Evolutionary conservation across 495 filamentous ascomycete species (phyloP).

Genomic region (Cercophora newfieldiana): DNA sequence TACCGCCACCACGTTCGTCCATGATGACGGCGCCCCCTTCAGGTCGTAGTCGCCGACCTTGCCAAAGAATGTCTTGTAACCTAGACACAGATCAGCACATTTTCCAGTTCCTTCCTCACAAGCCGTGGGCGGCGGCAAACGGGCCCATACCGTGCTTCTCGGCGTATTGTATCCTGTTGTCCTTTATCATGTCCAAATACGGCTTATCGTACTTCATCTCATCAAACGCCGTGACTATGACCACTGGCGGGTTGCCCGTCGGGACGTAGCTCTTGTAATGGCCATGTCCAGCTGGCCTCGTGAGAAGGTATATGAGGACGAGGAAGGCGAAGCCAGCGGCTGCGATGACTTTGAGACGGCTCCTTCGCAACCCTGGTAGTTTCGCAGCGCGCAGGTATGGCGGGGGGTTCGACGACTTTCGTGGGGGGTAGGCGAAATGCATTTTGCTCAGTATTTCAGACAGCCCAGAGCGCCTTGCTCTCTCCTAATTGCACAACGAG

Average conservation of each 20-base stretch:
- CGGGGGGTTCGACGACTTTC: constrained; percentile 73
- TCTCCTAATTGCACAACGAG: not conserved
- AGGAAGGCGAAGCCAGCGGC: constrained; percentile 58
- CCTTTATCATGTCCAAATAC: constrained; percentile 69
- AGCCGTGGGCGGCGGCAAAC: too few relatives aligned
- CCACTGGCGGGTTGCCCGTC: constrained; percentile 73
- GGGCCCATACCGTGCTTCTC: constrained; percentile 72
- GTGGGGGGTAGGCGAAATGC: constrained; percentile 89
- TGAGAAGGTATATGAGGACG: constrained; percentile 62
- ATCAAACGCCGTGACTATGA: constrained; percentile 87
- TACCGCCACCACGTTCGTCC: constrained; percentile 81
- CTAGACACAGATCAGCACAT: constrained; percentile 44
- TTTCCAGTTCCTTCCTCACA: not conserved
- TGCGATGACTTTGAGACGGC: constrained; percentile 63
- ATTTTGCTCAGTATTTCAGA: constrained; percentile 48
- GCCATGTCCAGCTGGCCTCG: constrained; percentile 38
- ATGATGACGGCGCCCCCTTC: constrained; percentile 62
- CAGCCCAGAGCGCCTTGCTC: not conserved
- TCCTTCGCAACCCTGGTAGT: constrained; percentile 62
- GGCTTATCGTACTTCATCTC: constrained; percentile 56
- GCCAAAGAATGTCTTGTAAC: constrained; percentile 84
- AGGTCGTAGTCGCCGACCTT: constrained; percentile 75
- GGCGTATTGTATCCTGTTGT: constrained; percentile 86
- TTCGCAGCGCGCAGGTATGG: constrained; percentile 60
- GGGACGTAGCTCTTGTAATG: constrained; percentile 25